A percentile compares a stretch with the other conserved stretches of the same genome.
These are phyloP conservation scores for Blastobotrys capitulatus DNA, from an alignment of 1,139 yeast species.

Conservation along the genomic window DNA sequence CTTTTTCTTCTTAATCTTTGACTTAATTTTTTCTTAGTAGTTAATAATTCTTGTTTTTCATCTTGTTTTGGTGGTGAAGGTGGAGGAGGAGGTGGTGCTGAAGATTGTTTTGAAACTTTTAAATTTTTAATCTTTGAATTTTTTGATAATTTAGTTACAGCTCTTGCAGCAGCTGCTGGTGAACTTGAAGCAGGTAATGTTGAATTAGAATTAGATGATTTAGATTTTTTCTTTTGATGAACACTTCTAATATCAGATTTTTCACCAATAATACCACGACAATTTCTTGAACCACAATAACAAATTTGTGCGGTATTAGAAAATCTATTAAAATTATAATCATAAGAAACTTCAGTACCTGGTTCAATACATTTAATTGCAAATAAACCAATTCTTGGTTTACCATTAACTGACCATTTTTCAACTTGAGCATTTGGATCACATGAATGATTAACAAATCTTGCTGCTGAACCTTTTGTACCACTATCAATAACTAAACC, in stretches of 20 bases:
- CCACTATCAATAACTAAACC: constrained; percentile 39
- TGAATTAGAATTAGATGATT: too few species aligned
- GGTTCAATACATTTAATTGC: constrained; percentile 34
- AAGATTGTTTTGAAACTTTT: too few species aligned
- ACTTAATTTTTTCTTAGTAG: not conserved
- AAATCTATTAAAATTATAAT: constrained; percentile 41
- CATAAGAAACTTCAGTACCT: constrained; percentile 39
- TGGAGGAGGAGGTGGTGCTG: too few species aligned
- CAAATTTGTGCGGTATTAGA: constrained; percentile 37
- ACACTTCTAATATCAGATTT: not conserved
- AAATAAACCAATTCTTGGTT: constrained; percentile 39
- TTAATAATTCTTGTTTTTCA: too few species aligned
- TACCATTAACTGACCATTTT: constrained; percentile 39
- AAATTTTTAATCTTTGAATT: not conserved
- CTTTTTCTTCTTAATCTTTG: not conserved
- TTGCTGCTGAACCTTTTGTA: constrained; percentile 38
- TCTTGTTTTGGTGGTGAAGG: too few species aligned
- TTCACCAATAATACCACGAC: constrained; percentile 37
- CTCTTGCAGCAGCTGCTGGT: not conserved
- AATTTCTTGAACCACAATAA: constrained; percentile 35
- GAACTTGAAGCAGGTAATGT: not conserved
- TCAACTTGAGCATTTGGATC: constrained; percentile 40
- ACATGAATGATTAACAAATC: constrained; percentile 43
- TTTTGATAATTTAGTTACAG: not conserved
- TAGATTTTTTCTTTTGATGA: too few species aligned